Evolutionary conservation across 352 stramenopile species (phyloP).

Genomic region (Globisporangium acanthophoron): DNA sequence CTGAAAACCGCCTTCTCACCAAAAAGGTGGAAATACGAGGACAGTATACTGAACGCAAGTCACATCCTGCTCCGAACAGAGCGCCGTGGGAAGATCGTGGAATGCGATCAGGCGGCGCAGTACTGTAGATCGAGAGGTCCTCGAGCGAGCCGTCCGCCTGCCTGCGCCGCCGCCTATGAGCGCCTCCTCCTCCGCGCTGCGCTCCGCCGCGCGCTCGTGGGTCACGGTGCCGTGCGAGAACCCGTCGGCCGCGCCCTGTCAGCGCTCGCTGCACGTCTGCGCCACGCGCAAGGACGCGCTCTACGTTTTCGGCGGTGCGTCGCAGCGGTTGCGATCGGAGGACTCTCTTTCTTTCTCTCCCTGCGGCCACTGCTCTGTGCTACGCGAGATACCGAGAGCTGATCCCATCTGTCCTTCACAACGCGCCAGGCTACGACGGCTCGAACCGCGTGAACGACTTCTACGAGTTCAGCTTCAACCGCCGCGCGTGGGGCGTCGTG

Average conservation of each 20-base stretch:
- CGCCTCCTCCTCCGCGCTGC: constrained; percentile 6
- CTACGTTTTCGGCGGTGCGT: constrained; percentile 88
- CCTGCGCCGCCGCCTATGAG: background rate
- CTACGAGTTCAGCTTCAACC: constrained; percentile 90
- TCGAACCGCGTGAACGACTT: constrained; percentile 93
- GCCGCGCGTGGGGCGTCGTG: constrained; percentile 72
- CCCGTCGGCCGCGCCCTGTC: constrained; percentile 78
- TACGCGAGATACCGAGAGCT: too few relatives aligned
- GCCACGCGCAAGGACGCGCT: constrained; percentile 89
- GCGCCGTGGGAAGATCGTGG: too few relatives aligned
- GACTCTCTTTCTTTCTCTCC: too few relatives aligned
- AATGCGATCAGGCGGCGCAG: too few relatives aligned
- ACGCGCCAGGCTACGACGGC: constrained; percentile 83
- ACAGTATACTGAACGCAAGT: too few relatives aligned
- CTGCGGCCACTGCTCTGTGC: too few relatives aligned
- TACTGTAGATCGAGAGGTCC: too few relatives aligned
- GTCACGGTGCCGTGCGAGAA: constrained; percentile 76
- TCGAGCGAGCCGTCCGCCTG: too few relatives aligned
- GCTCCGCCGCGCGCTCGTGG: constrained; percentile 58
- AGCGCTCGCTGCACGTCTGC: constrained; percentile 92
- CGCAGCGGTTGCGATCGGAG: too few relatives aligned
- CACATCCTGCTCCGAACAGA: background rate
- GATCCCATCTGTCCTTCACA: background rate
- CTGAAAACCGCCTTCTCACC: too few relatives aligned
- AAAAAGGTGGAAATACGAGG: too few relatives aligned